A percentile compares a stretch with the other conserved stretches of the same genome.
phyloP scores from a whole-genome alignment of 495 filamentous ascomycete genomes.

The Aspergillus campestris region DNA sequence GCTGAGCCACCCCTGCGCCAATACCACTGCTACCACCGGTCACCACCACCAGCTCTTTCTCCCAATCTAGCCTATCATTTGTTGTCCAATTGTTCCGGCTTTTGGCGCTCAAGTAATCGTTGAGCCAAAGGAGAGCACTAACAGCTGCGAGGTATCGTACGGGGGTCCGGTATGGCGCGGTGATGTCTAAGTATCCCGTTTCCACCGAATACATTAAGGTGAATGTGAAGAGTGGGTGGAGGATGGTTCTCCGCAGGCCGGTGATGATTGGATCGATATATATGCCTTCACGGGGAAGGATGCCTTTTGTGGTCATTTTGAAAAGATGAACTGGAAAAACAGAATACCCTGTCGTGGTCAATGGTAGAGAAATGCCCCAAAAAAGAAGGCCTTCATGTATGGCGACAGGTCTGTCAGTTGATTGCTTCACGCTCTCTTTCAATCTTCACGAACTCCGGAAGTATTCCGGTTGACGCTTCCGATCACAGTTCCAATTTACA shows the following conservation, averaged over 20 bases:
- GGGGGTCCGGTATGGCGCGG: not conserved
- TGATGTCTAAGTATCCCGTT: too few species aligned
- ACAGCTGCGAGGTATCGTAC: conserved; percentile 1
- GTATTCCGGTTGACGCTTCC: too few species aligned
- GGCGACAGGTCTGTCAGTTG: too few species aligned
- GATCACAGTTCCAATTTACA: too few species aligned
- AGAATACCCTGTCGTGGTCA: too few species aligned
- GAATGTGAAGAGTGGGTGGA: conserved; percentile 10
- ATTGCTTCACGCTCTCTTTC: too few species aligned
- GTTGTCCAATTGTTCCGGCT: conserved; percentile 45
- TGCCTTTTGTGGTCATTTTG: not conserved
- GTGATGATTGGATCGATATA: conserved; percentile 12
- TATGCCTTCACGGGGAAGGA: conserved; percentile 14
- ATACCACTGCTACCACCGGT: conserved; percentile 58
- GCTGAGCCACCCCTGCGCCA: conserved; percentile 46
- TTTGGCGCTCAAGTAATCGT: conserved; percentile 10
- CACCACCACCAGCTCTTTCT: conserved; percentile 53
- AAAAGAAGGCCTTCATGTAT: too few species aligned
- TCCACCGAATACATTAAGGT: not conserved
- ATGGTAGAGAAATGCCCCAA: too few species aligned
- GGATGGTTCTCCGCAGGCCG: conserved; percentile 2
- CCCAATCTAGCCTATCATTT: conserved; percentile 49
- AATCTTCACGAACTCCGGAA: too few species aligned
- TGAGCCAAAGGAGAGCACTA: conserved; percentile 8
- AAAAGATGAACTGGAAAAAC: too few species aligned